Evolutionary conservation across 2,329 filamentous ascomycete genomes (phyloP).

Genomic region (Hirsutella thompsonii): DNA sequence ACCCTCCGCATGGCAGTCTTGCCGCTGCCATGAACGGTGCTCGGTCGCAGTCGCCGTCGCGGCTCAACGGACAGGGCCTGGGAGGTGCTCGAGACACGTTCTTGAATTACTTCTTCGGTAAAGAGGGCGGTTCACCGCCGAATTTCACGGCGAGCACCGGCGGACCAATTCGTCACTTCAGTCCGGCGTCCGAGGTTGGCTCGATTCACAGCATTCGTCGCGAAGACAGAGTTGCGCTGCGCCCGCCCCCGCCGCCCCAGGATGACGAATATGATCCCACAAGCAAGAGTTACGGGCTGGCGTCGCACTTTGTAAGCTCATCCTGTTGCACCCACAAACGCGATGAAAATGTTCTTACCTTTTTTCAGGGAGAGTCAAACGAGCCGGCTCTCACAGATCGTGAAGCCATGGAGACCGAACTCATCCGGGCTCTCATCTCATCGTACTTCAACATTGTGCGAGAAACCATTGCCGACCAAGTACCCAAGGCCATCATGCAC

Average conservation of each 20-base stretch:
- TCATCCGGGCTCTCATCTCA: constrained; percentile 90
- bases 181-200: constrained; percentile 65
- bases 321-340: background rate
- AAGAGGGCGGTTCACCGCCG: constrained; percentile 53
- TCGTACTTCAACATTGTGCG: constrained; percentile 99
- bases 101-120: constrained; percentile 97
- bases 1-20: constrained; percentile 50
- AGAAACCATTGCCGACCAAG: constrained; percentile 96
- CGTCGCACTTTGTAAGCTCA: constrained; percentile 44
- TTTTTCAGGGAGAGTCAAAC: constrained; percentile 39
- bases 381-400: constrained; percentile 89
- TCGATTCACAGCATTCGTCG: constrained; percentile 76
- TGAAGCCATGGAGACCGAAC: constrained; percentile 92
- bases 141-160: constrained; percentile 20
- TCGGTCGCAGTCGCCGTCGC: constrained; percentile 27
- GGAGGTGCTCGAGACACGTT: constrained; percentile 76
- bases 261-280: constrained; percentile 31
- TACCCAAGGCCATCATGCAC: constrained; percentile 98
- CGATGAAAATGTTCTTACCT: background rate
- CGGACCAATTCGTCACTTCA: constrained; percentile 49
- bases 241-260: constrained; percentile 27
- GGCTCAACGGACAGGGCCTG: constrained; percentile 44
- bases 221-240: constrained; percentile 43
- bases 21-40: constrained; percentile 54
- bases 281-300: constrained; percentile 25